phyloP scores from a whole-genome alignment of 805 yeast genomes.

The Saturnispora dispora region DNA sequence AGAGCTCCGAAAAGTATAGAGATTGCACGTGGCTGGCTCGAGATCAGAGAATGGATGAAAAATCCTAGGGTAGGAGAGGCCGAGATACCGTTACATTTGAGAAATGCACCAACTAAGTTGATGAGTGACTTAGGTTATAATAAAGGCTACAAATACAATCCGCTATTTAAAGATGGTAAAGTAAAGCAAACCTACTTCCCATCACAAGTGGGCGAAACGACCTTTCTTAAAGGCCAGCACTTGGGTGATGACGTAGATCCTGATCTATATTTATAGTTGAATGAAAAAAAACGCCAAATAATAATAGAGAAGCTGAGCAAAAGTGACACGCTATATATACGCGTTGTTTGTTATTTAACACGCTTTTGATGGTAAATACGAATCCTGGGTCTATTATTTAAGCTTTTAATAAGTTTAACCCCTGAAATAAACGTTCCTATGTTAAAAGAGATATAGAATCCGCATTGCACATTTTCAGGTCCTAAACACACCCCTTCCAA shows the following conservation, averaged over 20 bases:
- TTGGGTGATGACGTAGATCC: constrained; percentile 41
- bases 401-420: background rate
- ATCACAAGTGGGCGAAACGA: constrained; percentile 36
- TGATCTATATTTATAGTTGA: constrained; percentile 24
- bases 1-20: constrained; percentile 79
- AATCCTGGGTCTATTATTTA: background rate
- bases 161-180: constrained; percentile 61
- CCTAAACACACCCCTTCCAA: background rate
- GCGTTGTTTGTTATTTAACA: background rate
- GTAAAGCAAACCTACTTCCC: constrained; percentile 77
- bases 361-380: background rate
- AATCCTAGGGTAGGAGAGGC: constrained; percentile 54
- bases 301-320: background rate
- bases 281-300: background rate
- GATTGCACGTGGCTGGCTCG: constrained; percentile 71
- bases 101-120: constrained; percentile 89
- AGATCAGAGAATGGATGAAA: constrained; percentile 50
- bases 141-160: constrained; percentile 81
- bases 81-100: constrained; percentile 68
- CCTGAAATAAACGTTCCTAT: background rate
- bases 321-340: background rate
- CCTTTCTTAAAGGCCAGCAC: constrained; percentile 48
- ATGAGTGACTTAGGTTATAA: constrained; percentile 88
- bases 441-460: background rate
- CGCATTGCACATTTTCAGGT: background rate